phyloP scores from a whole-genome alignment of 2,329 filamentous ascomycete genomes.

The Phialophora verrucosa region DNA sequence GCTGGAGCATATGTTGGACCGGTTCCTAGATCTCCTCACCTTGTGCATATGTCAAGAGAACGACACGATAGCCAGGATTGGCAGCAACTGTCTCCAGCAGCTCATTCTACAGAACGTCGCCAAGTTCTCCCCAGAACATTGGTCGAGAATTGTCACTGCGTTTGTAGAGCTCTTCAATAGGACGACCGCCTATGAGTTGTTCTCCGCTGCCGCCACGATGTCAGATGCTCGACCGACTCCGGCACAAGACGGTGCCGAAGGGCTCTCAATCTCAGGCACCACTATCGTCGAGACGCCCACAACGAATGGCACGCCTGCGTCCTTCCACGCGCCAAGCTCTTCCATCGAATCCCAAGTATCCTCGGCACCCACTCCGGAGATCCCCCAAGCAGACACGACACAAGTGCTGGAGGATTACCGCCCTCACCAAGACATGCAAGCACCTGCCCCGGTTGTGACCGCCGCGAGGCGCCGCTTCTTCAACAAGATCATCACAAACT shows the following conservation, averaged over 20 bases:
- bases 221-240: conserved; percentile 43
- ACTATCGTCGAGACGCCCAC: conserved; percentile 43
- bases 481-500: conserved; percentile 98
- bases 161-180: conserved; percentile 95
- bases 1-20: conserved; percentile 95
- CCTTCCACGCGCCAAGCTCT: conserved; percentile 15
- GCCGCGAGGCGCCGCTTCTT: conserved; percentile 93
- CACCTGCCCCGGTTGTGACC: conserved; percentile 89
- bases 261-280: conserved; percentile 40
- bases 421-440: conserved; percentile 75
- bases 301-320: conserved; percentile 38
- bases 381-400: conserved; percentile 34
- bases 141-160: conserved; percentile 90
- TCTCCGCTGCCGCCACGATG: conserved; percentile 73
- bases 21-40: conserved; percentile 92
- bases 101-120: conserved; percentile 94
- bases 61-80: conserved; percentile 95
- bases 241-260: conserved; percentile 32
- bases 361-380: conserved; percentile 37
- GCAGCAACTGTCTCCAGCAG: conserved; percentile 96
- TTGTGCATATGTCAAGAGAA: conserved; percentile 99
- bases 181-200: conserved; percentile 93
- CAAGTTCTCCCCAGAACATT: conserved; percentile 86
- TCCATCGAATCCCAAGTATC: conserved; percentile 35
- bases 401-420: conserved; percentile 82